These are phyloP conservation scores for Coniferiporia sulphurascens DNA, from an alignment of 1,284 basidiomycete species.

Conservation along the genomic window DNA sequence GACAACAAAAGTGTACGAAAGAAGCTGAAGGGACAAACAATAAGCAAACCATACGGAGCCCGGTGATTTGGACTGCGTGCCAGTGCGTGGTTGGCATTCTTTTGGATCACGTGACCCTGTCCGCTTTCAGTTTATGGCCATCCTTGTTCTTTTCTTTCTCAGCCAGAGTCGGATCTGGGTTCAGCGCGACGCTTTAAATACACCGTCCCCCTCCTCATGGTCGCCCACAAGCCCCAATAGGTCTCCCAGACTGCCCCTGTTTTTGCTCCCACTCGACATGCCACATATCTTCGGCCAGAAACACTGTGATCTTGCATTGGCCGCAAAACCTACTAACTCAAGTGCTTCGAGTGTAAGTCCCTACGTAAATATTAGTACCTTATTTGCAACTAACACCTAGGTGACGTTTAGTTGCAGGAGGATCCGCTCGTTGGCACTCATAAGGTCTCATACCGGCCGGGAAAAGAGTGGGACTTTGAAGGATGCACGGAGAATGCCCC, in stretches of 20 bases:
- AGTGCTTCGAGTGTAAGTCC: constrained; percentile 2
- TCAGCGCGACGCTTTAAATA: background rate
- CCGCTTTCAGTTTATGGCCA: background rate
- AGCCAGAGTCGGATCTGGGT: background rate
- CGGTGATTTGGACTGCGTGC: background rate
- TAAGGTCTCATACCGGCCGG: constrained; percentile 51
- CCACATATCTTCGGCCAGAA: constrained; percentile 1
- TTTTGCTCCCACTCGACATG: background rate
- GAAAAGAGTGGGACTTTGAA: constrained; percentile 58
- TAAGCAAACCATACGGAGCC: too few relatives aligned
- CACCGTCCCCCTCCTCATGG: too few relatives aligned
- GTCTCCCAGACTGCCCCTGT: background rate
- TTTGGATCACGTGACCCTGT: background rate
- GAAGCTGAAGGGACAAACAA: too few relatives aligned
- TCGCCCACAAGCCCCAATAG: background rate
- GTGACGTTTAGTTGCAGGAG: constrained; percentile 11
- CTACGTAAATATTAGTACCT: background rate
- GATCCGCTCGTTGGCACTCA: constrained; percentile 36
- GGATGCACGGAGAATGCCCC: constrained; percentile 45
- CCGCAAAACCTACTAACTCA: background rate
- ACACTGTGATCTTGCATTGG: background rate
- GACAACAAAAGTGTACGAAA: too few relatives aligned
- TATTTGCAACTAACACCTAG: background rate
- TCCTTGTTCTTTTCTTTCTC: background rate
- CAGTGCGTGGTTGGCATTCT: background rate